A percentile compares a stretch with the other conserved stretches of the same genome.
Evolutionary conservation across 768 basidiomycete genomes (phyloP).

Genomic region (Amanita muscaria): DNA sequence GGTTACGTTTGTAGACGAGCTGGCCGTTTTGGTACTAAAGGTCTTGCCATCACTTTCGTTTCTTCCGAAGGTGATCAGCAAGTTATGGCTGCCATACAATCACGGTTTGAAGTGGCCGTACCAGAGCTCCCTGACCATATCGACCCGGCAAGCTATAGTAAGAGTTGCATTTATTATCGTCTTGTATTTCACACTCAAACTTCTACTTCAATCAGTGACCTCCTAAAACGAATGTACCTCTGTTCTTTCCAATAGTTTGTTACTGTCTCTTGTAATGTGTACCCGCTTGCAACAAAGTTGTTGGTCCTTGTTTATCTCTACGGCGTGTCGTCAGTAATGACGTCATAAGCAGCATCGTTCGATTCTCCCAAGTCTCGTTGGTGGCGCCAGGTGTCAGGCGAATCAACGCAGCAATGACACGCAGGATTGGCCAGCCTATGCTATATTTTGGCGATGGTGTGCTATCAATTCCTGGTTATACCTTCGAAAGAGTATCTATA

Average conservation of each 20-base stretch:
- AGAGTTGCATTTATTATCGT: slow-evolving; percentile 26
- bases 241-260: slow-evolving; percentile 7
- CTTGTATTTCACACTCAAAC: not conserved
- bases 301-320: not conserved
- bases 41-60: slow-evolving; percentile 96
- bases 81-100: slow-evolving; percentile 92
- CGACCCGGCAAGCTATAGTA: slow-evolving; percentile 92
- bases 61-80: slow-evolving; percentile 87
- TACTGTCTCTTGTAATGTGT: slow-evolving; percentile 19
- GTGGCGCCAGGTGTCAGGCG: no score
- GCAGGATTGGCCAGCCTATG: slow-evolving; percentile 50
- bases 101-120: slow-evolving; percentile 95
- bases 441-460: slow-evolving; percentile 50
- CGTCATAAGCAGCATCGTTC: not conserved
- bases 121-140: slow-evolving; percentile 91
- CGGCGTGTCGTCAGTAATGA: not conserved
- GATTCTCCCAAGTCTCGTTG: no score
- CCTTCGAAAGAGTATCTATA: slow-evolving; percentile 50
- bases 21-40: slow-evolving; percentile 98
- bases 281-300: slow-evolving; percentile 3
- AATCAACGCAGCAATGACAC: slow-evolving; percentile 29
- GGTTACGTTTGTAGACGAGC: slow-evolving; percentile 57
- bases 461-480: slow-evolving; percentile 63
- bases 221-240: slow-evolving; percentile 27
- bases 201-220: slow-evolving; percentile 35